Evolutionary conservation across 306 rosid species (phyloP).

Genomic region (Calophaca sinica): DNA sequence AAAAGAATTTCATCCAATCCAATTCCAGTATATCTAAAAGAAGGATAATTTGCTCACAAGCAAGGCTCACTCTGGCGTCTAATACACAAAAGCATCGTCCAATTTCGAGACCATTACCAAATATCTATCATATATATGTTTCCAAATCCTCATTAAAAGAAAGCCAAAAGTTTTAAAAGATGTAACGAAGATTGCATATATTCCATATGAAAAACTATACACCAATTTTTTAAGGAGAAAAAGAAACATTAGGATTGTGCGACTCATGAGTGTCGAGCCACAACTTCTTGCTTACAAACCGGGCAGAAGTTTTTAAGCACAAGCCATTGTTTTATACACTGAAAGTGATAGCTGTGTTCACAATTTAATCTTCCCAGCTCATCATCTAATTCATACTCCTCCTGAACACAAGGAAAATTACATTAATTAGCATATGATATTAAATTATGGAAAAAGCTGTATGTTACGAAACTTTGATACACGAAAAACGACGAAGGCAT

Average conservation of each 20-base stretch:
- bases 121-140: constrained; percentile 11
- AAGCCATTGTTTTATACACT: constrained; percentile 92
- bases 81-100: too few species aligned
- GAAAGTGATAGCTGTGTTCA: constrained; percentile 79
- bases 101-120: neutral
- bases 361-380: constrained; percentile 87
- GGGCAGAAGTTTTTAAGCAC: constrained; percentile 89
- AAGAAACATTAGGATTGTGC: constrained; percentile 16
- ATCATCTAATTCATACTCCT: constrained; percentile 88
- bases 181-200: constrained; percentile 46
- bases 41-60: too few species aligned
- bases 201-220: constrained; percentile 72
- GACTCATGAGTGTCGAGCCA: constrained; percentile 56
- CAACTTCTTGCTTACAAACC: constrained; percentile 81
- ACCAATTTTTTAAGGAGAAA: constrained; percentile 43
- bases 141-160: constrained; percentile 32
- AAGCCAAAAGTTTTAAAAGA: constrained; percentile 47
- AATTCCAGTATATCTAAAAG: too few species aligned
- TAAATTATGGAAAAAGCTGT: neutral
- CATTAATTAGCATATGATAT: constrained; percentile 20
- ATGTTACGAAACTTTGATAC: too few species aligned
- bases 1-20: too few species aligned
- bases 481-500: too few species aligned
- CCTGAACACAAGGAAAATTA: constrained; percentile 56
- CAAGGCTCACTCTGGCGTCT: too few species aligned